Conservation (phyloP, 495 filamentous ascomycete species). For the Margaritispora aquatica region DNA sequence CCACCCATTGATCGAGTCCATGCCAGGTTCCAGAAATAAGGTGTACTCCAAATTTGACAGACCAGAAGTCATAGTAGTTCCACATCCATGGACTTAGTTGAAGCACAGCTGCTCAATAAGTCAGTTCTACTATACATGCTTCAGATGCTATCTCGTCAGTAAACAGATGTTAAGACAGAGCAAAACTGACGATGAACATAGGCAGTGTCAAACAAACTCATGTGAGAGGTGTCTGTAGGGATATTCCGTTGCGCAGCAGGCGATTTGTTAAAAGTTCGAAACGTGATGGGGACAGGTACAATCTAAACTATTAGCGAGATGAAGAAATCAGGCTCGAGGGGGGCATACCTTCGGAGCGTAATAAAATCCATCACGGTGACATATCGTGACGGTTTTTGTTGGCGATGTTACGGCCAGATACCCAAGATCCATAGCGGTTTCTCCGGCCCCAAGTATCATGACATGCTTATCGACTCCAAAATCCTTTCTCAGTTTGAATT, state of each 20-base stretch:
- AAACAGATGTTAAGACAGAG: constrained; percentile 1
- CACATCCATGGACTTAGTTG: constrained; percentile 14
- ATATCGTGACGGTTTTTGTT: constrained; percentile 33
- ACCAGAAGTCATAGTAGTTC: constrained; percentile 35
- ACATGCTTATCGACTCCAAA: constrained; percentile 33
- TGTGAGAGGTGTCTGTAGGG: constrained; percentile 35
- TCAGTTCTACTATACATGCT: background rate
- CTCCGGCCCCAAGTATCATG: constrained; percentile 36
- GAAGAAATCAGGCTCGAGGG: background rate
- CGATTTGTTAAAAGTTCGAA: constrained; percentile 26
- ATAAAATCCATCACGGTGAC: constrained; percentile 37
- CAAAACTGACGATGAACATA: constrained; percentile 34
- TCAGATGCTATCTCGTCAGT: background rate
- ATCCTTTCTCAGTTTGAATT: constrained; percentile 35
- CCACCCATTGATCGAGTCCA: constrained; percentile 36
- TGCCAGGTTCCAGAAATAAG: constrained; percentile 32
- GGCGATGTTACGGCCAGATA: constrained; percentile 34
- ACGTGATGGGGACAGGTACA: constrained; percentile 26
- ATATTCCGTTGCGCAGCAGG: constrained; percentile 28
- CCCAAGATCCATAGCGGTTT: constrained; percentile 37
- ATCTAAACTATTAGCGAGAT: constrained; percentile 10
- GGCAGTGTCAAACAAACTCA: constrained; percentile 40
- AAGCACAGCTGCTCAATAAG: background rate
- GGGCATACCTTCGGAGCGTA: constrained; percentile 29
- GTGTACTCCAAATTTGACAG: constrained; percentile 31